phyloP scores from a whole-genome alignment of 106 monocot species.

The Dendrobium catenatum region DNA sequence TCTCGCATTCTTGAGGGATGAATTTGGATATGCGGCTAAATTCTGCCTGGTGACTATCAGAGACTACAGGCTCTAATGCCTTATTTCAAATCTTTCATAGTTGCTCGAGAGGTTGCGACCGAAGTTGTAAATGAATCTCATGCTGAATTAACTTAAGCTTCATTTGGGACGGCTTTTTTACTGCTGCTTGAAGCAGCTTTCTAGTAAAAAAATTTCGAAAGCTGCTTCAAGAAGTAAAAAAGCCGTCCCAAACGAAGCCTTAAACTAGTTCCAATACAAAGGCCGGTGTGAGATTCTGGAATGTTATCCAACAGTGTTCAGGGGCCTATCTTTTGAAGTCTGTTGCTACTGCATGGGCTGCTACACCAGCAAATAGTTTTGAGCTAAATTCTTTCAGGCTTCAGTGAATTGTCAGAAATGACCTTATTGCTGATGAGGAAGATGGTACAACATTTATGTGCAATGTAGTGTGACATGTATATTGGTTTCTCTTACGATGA shows the following conservation, averaged over 20 bases:
- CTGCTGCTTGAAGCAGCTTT: too few relatives aligned
- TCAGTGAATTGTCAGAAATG: not conserved
- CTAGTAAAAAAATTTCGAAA: too few relatives aligned
- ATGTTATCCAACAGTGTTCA: not conserved
- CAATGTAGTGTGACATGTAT: not conserved
- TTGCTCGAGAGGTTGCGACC: not conserved
- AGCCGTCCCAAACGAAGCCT: too few relatives aligned
- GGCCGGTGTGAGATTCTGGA: not conserved
- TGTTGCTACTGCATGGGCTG: not conserved
- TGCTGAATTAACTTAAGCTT: not conserved
- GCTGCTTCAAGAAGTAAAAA: too few relatives aligned
- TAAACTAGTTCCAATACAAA: not conserved
- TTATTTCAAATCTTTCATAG: constrained; percentile 5
- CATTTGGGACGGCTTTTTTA: too few relatives aligned
- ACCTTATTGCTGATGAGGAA: not conserved
- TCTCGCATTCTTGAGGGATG: not conserved
- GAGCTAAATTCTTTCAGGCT: not conserved
- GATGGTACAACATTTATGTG: not conserved
- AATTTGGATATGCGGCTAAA: not conserved
- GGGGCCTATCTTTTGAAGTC: not conserved
- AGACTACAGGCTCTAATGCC: not conserved
- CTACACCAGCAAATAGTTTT: not conserved
- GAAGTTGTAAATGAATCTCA: not conserved
- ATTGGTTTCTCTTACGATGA: not conserved
- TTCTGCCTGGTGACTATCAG: not conserved